Base-by-base conservation (phyloP, 176 grass and related monocot species). In the Aechmea fasciata region DNA sequence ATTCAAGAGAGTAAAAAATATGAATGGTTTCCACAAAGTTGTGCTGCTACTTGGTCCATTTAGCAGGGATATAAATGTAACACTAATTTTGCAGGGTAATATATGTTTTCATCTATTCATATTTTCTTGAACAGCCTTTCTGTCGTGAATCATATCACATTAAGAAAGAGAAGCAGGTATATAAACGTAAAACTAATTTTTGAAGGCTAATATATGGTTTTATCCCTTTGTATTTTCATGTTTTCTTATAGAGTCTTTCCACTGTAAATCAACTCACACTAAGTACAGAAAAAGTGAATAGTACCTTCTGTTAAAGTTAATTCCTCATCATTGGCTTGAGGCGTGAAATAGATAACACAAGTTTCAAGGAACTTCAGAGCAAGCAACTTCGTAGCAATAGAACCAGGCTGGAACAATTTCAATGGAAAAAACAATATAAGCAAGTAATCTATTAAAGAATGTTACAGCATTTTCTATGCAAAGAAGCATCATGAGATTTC, bases 311-410 rank as follows among this genome's bases (percentile, higher is more conserved):
- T 73, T 66, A 64, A 66, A 50, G 63, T 72, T 29, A 50, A 83
- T 71, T 73, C 70, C 64, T 80, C 66, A 67, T 69, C 73, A 62
- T 65, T 87, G 49, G 79, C 65, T 83, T 83, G 75, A 79, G 82
- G 78, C 55, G 87, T 86, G 66, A 88, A 83, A 81, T 79, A 80
- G 57, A 90, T 79, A 73, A 85, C 79, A 75, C 87, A 99, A 62
- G 72, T 79, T 83, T 90, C 90, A 65, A 99, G 49, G 59, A 99
- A 99, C 81, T 94, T 99, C 69, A 99, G 13, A 52, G 84, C 82
- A 13, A 81, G 77, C 79, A 92, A 76, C 79, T 99, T 99, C 74
- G 71, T 80, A 73, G 77, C 87, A 82, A 86, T 54, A 71, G 82
- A 75, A 50, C 74, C 74, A 59, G 80, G 76, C 90, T 99, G 82